phyloP scores from a whole-genome alignment of 2,329 filamentous ascomycete genomes.

The Penicillium sp. region DNA sequence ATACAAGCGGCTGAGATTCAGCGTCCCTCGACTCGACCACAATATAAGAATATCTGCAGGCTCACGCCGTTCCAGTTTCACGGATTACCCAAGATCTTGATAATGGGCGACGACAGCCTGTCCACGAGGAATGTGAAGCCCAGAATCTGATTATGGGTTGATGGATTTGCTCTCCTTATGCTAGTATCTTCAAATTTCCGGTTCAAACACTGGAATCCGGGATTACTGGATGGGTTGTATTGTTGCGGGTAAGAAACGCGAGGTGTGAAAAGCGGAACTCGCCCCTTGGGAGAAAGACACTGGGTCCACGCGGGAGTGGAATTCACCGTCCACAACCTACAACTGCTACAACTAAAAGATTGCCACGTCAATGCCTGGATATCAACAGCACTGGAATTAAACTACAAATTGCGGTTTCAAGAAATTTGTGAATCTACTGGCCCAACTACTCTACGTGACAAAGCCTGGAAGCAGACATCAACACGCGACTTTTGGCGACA shows the following conservation, averaged over 20 bases:
- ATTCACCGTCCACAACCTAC: constrained; percentile 4
- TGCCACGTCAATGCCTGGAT: not conserved
- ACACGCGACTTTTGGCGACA: constrained; percentile 1
- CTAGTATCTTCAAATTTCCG: not conserved
- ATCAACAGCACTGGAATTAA: not conserved
- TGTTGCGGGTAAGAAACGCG: not conserved
- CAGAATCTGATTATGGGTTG: not conserved
- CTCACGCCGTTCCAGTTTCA: not conserved
- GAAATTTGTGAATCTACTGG: not conserved
- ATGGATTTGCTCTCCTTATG: not conserved
- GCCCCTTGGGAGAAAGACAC: constrained; percentile 9
- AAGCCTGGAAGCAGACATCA: not conserved
- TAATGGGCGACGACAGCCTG: not conserved
- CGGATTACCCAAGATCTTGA: not conserved
- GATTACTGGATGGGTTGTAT: not conserved
- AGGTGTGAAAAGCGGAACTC: constrained; percentile 11
- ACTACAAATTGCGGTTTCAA: not conserved
- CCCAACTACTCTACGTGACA: not conserved
- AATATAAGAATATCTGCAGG: not conserved
- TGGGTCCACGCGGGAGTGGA: constrained; percentile 11
- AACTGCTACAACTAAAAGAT: not conserved
- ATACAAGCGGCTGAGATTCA: not conserved
- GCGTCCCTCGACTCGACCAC: not conserved
- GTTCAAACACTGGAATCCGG: not conserved
- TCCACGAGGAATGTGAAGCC: not conserved